Evolutionary conservation across 495 filamentous ascomycete species (phyloP), one percentile per base, ranked within the genome.

Genomic region (Neurospora sp.): DNA sequence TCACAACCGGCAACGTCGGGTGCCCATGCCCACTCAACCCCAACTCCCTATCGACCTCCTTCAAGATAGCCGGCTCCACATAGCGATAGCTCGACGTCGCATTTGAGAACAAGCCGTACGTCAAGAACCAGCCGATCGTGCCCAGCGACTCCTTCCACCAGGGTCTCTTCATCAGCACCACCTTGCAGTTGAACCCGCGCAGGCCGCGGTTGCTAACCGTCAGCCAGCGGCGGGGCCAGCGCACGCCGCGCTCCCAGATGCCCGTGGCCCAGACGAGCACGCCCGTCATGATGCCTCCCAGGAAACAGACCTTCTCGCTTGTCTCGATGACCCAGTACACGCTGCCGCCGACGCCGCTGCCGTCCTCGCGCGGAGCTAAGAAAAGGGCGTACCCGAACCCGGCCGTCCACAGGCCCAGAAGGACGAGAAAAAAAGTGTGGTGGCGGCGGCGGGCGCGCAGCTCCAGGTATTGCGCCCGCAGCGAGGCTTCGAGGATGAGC

Each of bases 301-400:
- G 89, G 70, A 97, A 90, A 73, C 91, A 92, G 74, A 99, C 88
- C 79, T 94, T 94, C 81, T 98, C 92, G 18, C 88, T 86, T 81
- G 92, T 92, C 76, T 97, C 95, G 8, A 99, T 88, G 42, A 96
- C 90, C 94, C 95, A 98, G 86, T 99, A 98, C 69, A 97, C 92
- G 1, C 91, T 94, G 59, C 96, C 96, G 73, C 96, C 96, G 7
- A 97, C 89, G 40, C 94, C 93, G 74, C 86, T 88, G 74, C 94
- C 94, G 86, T 98, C 94, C 80, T 97, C 94, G 74, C 94, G 91
- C 11, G 93, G 94, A 40, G 92, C 91, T 72, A 97, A 85, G 83
- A 96, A 99, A 18, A 98, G 87, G 5, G 91, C 90, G 80, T 97
- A 97, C 71, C 87, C 86, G 80, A 97, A 98, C 79, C 91, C 92